Conservation (phyloP, 345 rosid genomes). For the Rhodamnia argentea region DNA sequence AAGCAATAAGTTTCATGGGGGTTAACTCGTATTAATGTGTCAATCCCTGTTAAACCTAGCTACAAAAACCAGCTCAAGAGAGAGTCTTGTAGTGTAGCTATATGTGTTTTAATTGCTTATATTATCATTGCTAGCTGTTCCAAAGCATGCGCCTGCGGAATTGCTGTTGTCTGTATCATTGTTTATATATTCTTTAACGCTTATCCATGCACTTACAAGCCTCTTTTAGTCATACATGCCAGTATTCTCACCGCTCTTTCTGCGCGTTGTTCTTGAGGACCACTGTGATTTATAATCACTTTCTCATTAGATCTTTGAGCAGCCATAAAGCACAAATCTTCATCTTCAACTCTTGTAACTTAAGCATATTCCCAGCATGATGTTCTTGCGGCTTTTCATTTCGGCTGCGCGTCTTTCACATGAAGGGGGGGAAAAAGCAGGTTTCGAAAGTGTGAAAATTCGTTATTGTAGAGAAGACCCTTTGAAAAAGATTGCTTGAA, state of each 20-base stretch:
- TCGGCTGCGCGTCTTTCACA: neutral
- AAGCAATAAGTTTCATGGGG: neutral
- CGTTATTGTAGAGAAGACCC: neutral
- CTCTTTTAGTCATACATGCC: neutral
- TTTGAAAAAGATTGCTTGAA: neutral
- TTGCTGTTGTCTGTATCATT: conserved; percentile 13
- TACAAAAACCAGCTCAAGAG: neutral
- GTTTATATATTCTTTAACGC: neutral
- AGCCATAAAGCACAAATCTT: neutral
- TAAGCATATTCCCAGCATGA: neutral
- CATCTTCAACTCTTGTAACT: neutral
- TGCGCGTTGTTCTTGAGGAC: conserved; percentile 29
- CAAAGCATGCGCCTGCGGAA: conserved; percentile 28
- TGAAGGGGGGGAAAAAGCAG: neutral
- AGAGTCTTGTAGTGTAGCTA: neutral
- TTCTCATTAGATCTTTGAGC: neutral
- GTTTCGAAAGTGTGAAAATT: neutral
- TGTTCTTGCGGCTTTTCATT: neutral
- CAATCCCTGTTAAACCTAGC: neutral
- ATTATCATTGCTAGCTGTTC: neutral
- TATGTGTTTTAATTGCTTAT: neutral
- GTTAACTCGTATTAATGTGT: neutral
- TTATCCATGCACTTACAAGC: neutral
- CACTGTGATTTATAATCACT: conserved; percentile 6
- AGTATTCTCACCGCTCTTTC: neutral